phyloP scores from a whole-genome alignment of 2,329 filamentous ascomycete genomes.

The Colletotrichum caudatum region DNA sequence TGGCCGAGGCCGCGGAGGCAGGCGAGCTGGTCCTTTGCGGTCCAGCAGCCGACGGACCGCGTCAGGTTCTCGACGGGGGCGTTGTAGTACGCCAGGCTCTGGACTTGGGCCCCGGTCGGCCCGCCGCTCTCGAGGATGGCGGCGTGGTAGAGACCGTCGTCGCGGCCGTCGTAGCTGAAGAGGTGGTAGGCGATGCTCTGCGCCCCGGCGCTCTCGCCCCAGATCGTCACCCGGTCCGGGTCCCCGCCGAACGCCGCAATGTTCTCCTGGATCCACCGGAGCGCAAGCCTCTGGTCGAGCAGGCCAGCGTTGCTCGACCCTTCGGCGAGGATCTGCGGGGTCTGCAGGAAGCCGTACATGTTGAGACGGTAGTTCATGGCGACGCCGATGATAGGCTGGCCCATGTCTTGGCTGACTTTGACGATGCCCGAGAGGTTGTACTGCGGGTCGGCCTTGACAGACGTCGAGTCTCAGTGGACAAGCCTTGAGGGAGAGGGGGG shows the following conservation, averaged over 20 bases:
- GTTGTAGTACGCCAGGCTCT: constrained; percentile 52
- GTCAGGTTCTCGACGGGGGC: constrained; percentile 51
- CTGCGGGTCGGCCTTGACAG: constrained; percentile 58
- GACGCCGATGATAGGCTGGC: constrained; percentile 65
- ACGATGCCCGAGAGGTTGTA: constrained; percentile 76
- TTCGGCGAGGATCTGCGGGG: constrained; percentile 56
- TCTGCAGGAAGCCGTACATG: constrained; percentile 66
- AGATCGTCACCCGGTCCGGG: constrained; percentile 59
- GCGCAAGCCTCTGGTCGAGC: constrained; percentile 61
- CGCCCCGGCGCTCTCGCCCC: constrained; percentile 60
- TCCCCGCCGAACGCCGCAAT: constrained; percentile 65
- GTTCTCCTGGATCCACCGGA: constrained; percentile 66
- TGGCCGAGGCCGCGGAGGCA: constrained; percentile 52
- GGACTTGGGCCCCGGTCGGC: constrained; percentile 48
- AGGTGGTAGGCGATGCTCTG: constrained; percentile 61
- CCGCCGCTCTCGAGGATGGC: constrained; percentile 67
- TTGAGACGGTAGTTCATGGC: constrained; percentile 66
- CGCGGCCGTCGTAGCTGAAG: constrained; percentile 65
- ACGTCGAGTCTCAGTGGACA: constrained; percentile 21
- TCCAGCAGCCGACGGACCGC: constrained; percentile 52
- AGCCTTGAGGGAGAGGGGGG: neutral
- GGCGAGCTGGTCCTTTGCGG: constrained; percentile 50
- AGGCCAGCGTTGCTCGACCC: constrained; percentile 63
- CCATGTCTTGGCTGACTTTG: constrained; percentile 62
- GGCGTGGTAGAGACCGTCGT: constrained; percentile 66